phyloP scores from a whole-genome alignment of 202 grass and related monocot species.

The Hordeum pubiflorum region DNA sequence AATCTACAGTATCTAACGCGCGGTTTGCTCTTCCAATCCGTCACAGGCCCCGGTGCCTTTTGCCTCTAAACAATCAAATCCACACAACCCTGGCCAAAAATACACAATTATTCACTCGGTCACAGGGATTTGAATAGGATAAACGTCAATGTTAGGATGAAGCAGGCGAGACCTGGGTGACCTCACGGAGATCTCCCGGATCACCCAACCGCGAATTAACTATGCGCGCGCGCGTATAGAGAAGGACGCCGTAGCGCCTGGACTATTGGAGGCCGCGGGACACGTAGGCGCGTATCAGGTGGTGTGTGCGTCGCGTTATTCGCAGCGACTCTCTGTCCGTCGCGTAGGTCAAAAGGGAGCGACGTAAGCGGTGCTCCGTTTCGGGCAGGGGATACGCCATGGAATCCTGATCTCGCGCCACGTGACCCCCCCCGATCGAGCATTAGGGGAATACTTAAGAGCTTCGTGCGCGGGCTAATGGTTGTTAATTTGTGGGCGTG shows the following conservation, averaged over 20 bases:
- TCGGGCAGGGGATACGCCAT: conserved; percentile 20
- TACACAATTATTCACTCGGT: not conserved
- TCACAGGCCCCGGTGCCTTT: not conserved
- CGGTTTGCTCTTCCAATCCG: conserved; percentile 2
- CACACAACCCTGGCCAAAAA: not conserved
- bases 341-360: conserved; percentile 24
- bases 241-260: not conserved
- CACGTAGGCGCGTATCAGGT: not conserved
- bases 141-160: conserved; percentile 49
- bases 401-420: conserved; percentile 10
- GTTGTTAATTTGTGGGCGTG: conserved; percentile 1
- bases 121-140: conserved; percentile 3
- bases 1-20: conserved; percentile 23
- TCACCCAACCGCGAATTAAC: conserved; percentile 8
- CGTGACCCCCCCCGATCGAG: conserved; percentile 5
- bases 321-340: conserved; percentile 9
- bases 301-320: not conserved
- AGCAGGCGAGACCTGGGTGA: conserved; percentile 40
- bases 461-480: not conserved
- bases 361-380: conserved; percentile 11
- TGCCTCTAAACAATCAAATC: not conserved
- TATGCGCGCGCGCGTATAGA: not conserved
- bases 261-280: not conserved
- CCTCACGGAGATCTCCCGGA: conserved; percentile 28
- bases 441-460: not conserved